phyloP scores from a whole-genome alignment of 1,139 yeast species.

The Kazachstania sp. region DNA sequence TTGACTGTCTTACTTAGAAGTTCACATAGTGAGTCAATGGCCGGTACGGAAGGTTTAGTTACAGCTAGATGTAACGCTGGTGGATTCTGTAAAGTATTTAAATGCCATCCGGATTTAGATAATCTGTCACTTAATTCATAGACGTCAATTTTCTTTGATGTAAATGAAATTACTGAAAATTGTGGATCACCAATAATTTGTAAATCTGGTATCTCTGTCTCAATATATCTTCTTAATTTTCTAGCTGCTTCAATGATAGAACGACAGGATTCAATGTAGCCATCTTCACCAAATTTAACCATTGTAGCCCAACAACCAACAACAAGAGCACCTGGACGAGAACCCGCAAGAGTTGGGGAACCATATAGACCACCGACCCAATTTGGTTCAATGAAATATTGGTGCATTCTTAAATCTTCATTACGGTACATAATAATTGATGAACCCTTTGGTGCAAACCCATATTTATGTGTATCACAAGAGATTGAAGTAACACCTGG shows the following conservation, averaged over 20 bases:
- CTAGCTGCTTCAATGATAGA: slow-evolving; percentile 62
- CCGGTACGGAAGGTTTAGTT: slow-evolving; percentile 59
- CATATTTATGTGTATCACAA: slow-evolving; percentile 96
- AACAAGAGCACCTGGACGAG: slow-evolving; percentile 93
- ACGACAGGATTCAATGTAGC: slow-evolving; percentile 59
- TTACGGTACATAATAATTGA: slow-evolving; percentile 84
- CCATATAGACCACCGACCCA: slow-evolving; percentile 98
- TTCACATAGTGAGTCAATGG: slow-evolving; percentile 51
- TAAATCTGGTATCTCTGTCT: slow-evolving; percentile 42
- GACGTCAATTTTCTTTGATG: slow-evolving; percentile 49
- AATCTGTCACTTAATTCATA: slow-evolving; percentile 70
- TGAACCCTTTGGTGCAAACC: slow-evolving; percentile 96
- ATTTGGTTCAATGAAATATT: slow-evolving; percentile 71
- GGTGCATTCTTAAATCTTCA: slow-evolving; percentile 58
- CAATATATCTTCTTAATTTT: slow-evolving; percentile 44
- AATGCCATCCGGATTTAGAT: slow-evolving; percentile 75
- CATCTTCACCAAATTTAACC: slow-evolving; percentile 68
- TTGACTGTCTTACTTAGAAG: slow-evolving; percentile 46
- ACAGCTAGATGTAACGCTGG: slow-evolving; percentile 87
- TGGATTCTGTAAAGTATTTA: slow-evolving; percentile 78
- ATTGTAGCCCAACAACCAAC: slow-evolving; percentile 98
- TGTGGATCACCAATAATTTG: slow-evolving; percentile 77
- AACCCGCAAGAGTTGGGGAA: slow-evolving; percentile 92
- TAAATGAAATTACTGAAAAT: slow-evolving; percentile 73
- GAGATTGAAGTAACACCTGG: slow-evolving; percentile 96